Percentiles rank a stretch among this genome's conserved stretches.
Conservation (phyloP, 176 grass and related monocot species). For the Paspalum vaginatum region DNA sequence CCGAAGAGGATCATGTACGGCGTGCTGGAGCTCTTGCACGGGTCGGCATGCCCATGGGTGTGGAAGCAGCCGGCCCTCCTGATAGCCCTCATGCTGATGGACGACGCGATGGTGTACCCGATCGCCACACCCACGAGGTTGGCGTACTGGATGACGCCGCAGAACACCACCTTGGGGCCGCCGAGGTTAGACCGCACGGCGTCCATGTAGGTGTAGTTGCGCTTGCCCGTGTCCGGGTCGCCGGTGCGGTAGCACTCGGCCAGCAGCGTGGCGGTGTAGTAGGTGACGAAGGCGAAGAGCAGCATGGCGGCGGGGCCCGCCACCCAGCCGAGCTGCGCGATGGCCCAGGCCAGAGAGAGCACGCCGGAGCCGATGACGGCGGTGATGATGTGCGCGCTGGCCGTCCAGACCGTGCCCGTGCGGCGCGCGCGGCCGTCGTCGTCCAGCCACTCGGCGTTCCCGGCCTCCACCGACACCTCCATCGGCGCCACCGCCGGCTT, state of each 20-base stretch:
- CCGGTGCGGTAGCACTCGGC: constrained; percentile 87
- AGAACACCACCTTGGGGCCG: constrained; percentile 38
- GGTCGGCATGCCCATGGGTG: neutral
- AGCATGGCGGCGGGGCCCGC: constrained; percentile 82
- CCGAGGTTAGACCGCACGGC: constrained; percentile 85
- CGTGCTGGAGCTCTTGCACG: constrained; percentile 52
- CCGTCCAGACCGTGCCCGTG: constrained; percentile 77
- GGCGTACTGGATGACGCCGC: constrained; percentile 56
- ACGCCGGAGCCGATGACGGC: constrained; percentile 93
- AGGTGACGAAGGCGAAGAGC: constrained; percentile 88
- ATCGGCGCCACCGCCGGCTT: neutral
- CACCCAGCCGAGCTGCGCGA: constrained; percentile 90
- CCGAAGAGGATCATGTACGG: constrained; percentile 63
- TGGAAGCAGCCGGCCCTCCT: constrained; percentile 47
- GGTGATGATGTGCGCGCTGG: constrained; percentile 94
- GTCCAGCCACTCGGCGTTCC: constrained; percentile 44
- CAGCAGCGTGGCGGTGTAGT: constrained; percentile 83
- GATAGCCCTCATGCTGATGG: constrained; percentile 55
- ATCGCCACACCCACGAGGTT: constrained; percentile 56
- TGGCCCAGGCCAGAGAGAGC: constrained; percentile 86
- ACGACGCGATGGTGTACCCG: constrained; percentile 52
- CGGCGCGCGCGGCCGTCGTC: constrained; percentile 57
- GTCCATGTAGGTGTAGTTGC: constrained; percentile 98
- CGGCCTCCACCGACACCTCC: neutral
- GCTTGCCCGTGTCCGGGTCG: constrained; percentile 68